Base-by-base conservation (phyloP, 495 filamentous ascomycete species). In the Symbiotaphrina buchneri region DNA sequence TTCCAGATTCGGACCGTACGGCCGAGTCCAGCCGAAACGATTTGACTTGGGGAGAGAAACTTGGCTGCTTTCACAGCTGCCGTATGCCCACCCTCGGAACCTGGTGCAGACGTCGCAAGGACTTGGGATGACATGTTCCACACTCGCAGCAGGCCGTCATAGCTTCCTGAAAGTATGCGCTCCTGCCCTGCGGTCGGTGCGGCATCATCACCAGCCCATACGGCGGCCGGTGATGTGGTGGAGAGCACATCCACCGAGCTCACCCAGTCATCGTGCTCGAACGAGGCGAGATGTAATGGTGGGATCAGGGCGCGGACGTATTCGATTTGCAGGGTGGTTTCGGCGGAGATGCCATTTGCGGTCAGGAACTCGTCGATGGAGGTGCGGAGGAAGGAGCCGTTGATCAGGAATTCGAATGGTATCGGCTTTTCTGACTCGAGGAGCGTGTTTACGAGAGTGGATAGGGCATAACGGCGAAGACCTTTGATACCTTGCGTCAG, bases 201-300 rank as follows among this genome's bases (percentile, higher is more conserved):
- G 32, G 39, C 49, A 42, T 48, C 64, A 43, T 33, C 40, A 37
- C 30, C 51, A 36, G 47, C 49, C 67, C 66, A 71, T 26, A 49
- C 53, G 14, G 59, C 69, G 14, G 75, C 69, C 24, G 56, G 49
- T 10, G 72, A 81, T 21, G 59, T 68, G 13, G 41, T 47, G 0
- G 77, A 83, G 13, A 85, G 62, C 3, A 91, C 68, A 43, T 93
- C 80, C n/a, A 93, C 74, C n/a, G 68, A 61, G 47, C 74, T 76
- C 20, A 97, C 76, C 87, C 87, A 97, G 44, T 94, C 85, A 43
- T 94, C 83, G 46, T 95, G 83, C 54, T 92, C 68, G 50, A 90
- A 94, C 33, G 74, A 79, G 4, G 83, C 68, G 25, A 84, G 68
- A 47, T 81, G 77, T 8, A 74, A 55, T 14, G 87, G 90, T 0